phyloP scores from a whole-genome alignment of 768 basidiomycete genomes.

The Tylopilus vinaceipallidus region DNA sequence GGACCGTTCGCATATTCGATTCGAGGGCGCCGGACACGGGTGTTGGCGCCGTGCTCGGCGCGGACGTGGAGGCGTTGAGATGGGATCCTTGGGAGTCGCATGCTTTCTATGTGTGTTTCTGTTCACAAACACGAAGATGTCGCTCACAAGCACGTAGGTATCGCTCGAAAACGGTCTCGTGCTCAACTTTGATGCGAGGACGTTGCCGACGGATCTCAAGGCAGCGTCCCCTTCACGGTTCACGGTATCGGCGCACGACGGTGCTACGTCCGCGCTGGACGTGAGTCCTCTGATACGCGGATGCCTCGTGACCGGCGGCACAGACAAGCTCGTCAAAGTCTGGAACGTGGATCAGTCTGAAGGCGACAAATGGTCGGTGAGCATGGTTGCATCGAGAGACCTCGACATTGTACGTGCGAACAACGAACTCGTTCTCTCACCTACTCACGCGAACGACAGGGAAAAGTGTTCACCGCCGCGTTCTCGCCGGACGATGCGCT shows the following conservation, averaged over 20 bases:
- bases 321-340: conserved; percentile 92
- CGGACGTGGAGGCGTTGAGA: conserved; percentile 89
- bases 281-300: conserved; percentile 88
- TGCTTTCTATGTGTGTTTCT: conserved; percentile 73
- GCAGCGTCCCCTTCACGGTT: conserved; percentile 70
- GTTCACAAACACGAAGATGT: neutral
- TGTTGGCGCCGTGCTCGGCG: conserved; percentile 81
- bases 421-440: neutral
- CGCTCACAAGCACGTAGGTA: conserved; percentile 51
- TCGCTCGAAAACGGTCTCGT: conserved; percentile 94
- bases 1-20: conserved; percentile 94
- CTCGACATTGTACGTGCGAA: conserved; percentile 81
- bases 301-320: conserved; percentile 90
- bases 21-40: conserved; percentile 78
- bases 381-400: conserved; percentile 83
- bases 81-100: conserved; percentile 97
- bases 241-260: conserved; percentile 92
- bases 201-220: conserved; percentile 67
- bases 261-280: conserved; percentile 84
- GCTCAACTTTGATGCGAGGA: conserved; percentile 87
- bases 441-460: conserved; percentile 45
- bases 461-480: conserved; percentile 89
- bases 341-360: conserved; percentile 84
- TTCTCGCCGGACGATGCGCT: conserved; percentile 96
- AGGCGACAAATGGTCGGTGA: conserved; percentile 69